These are phyloP conservation scores for Rhodotorula taiwanensis DNA, from an alignment of 768 basidiomycete genomes.

Conservation along the genomic window DNA sequence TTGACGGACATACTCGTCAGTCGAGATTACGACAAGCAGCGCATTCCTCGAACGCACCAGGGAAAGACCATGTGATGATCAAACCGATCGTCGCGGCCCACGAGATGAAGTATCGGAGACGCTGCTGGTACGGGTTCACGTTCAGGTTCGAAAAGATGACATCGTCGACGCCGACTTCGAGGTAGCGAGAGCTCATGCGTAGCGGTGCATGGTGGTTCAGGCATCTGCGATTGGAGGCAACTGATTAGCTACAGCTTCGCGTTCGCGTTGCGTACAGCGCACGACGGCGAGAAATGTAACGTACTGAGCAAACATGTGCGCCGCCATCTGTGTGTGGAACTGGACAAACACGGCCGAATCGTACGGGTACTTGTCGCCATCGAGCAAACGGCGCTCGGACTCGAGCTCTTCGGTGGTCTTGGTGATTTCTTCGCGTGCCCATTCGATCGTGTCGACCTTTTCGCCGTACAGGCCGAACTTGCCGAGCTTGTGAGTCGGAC, in stretches of 20 bases:
- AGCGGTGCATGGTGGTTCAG: slow-evolving; percentile 40
- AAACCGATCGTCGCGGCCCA: slow-evolving; percentile 71
- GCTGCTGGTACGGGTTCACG: slow-evolving; percentile 80
- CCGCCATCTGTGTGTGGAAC: slow-evolving; percentile 86
- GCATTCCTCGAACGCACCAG: slow-evolving; percentile 53
- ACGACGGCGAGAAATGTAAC: too few species aligned
- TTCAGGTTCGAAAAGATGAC: slow-evolving; percentile 87
- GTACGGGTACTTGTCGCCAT: slow-evolving; percentile 47
- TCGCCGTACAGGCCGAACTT: slow-evolving; percentile 62
- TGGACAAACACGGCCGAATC: slow-evolving; percentile 55
- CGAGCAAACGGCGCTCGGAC: slow-evolving; percentile 48
- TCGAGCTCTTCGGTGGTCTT: slow-evolving; percentile 50
- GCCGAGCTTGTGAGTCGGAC: slow-evolving; percentile 62
- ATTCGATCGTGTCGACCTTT: slow-evolving; percentile 89
- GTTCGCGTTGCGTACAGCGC: too few species aligned
- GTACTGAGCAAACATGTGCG: slow-evolving; percentile 71
- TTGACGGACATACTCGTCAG: too few species aligned
- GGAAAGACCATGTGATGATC: slow-evolving; percentile 82
- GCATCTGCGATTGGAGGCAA: neutral
- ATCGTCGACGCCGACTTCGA: slow-evolving; percentile 78
- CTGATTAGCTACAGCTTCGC: too few species aligned
- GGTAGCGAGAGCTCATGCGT: slow-evolving; percentile 63
- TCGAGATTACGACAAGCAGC: too few species aligned
- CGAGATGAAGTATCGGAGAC: slow-evolving; percentile 59
- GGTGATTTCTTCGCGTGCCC: slow-evolving; percentile 60